Evolutionary conservation across 2,329 filamentous ascomycete genomes (phyloP), one percentile per base, ranked within the genome.

Genomic region (Cytospora piceae): DNA sequence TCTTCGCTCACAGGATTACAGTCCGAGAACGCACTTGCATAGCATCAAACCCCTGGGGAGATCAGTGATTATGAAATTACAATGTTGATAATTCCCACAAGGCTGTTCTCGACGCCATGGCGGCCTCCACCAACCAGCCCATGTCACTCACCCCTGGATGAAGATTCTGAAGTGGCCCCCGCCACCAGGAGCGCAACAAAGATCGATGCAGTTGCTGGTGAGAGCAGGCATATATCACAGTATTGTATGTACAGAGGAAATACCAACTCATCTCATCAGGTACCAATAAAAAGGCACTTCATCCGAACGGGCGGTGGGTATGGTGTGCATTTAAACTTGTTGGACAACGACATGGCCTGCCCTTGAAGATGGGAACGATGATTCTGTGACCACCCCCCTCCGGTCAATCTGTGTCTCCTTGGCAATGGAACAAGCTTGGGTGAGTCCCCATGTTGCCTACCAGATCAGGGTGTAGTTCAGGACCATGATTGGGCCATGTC

Each of bases 321-420:
- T 12, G 39, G n/a, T 20, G 52, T 46, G 31, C 53, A 27, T 4
- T 57, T 32, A n/a, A 37, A 31, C 27, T 22, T 46, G 42, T 59
- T 42, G 54, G 56, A 65, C 49, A 34, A 55, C 39, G 58, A 65
- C 63, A 65, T 61, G 58, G 63, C 52, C 56, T 14, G 63, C 39
- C 46, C 12, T 53, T 61, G 58, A 49, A 49, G 46, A 49, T 31
- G 57, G 34, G 32, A 46, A 46, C 56, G 55, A 46, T 22, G 22
- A 37, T 39, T 49, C 46, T 67, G 31, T 37, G 53, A 53, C 58
- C 65, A 67, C 65, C 57, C 65, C 57, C 62, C 62, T 67, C 64
- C 39, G 52, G 46, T 66, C 59, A 20, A 32, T 27, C 57, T 65
- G 58, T 15, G 1, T n/a, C 29, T 27, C 34, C 57, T 65, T 56